Conservation (phyloP, 371 early-diverging fungal species). For the Fennellomyces sp. region DNA sequence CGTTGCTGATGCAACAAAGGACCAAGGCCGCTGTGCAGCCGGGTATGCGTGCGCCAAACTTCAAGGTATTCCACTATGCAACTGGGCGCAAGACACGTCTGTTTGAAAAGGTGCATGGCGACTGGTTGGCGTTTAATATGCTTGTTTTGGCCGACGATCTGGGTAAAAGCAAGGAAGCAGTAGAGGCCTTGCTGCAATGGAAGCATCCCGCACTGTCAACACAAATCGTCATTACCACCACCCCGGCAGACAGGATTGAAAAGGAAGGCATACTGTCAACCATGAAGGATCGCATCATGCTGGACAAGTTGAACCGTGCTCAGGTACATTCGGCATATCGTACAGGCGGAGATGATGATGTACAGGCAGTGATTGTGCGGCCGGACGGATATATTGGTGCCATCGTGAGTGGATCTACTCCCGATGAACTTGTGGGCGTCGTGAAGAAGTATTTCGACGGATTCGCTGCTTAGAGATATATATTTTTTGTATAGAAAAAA, state of each 20-base stretch:
- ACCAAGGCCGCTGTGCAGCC: constrained; percentile 12
- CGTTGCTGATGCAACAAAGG: neutral
- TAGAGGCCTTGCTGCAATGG: constrained; percentile 13
- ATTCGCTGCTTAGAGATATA: constrained; percentile 2
- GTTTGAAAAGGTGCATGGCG: constrained; percentile 22
- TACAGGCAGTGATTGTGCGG: constrained; percentile 28
- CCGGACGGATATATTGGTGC: constrained; percentile 48
- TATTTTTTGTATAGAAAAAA: too few species aligned
- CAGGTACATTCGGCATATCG: constrained; percentile 43
- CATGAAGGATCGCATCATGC: constrained; percentile 24
- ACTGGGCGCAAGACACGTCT: constrained; percentile 37
- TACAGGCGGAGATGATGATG: constrained; percentile 8
- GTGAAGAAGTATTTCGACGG: constrained; percentile 7
- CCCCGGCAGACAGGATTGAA: constrained; percentile 31
- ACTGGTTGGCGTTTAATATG: constrained; percentile 35
- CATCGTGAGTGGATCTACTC: constrained; percentile 11
- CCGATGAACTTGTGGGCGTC: neutral
- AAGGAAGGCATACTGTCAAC: constrained; percentile 3
- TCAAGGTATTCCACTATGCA: constrained; percentile 32
- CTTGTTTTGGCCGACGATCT: constrained; percentile 37
- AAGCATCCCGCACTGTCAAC: neutral
- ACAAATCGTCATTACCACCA: constrained; percentile 30
- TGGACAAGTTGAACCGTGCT: constrained; percentile 46
- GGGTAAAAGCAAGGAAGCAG: constrained; percentile 7
- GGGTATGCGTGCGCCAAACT: constrained; percentile 50